phyloP scores from a whole-genome alignment of 345 rosid species.

The Excoecaria cochinchinensis region DNA sequence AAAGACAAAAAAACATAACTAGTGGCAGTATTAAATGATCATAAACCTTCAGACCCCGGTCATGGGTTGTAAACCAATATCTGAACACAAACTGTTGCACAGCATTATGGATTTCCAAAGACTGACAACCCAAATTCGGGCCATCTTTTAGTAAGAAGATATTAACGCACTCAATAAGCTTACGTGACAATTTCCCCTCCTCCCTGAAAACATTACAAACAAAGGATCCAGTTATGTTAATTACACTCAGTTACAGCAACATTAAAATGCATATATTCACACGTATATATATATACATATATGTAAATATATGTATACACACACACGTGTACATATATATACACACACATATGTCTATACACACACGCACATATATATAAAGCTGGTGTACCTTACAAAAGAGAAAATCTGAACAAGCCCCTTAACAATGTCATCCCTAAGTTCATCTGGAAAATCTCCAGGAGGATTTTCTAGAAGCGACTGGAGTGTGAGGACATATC shows the following conservation, averaged over 20 bases:
- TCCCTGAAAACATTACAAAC: slow-evolving; percentile 52
- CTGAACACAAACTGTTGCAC: slow-evolving; percentile 55
- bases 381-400: slow-evolving; percentile 49
- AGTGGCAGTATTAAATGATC: slow-evolving; percentile 9
- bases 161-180: slow-evolving; percentile 84
- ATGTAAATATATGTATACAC: too few relatives aligned
- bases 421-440: slow-evolving; percentile 57
- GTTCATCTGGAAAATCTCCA: slow-evolving; percentile 72
- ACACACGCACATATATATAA: slow-evolving; percentile 13
- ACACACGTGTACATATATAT: too few relatives aligned
- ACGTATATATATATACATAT: too few relatives aligned
- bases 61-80: slow-evolving; percentile 75
- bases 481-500: slow-evolving; percentile 63
- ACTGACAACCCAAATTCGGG: slow-evolving; percentile 72
- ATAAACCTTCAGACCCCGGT: slow-evolving; percentile 69
- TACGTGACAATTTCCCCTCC: slow-evolving; percentile 88
- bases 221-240: slow-evolving; percentile 20
- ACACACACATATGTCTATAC: not conserved
- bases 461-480: slow-evolving; percentile 84
- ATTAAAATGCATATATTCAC: too few relatives aligned
- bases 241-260: not conserved
- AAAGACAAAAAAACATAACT: slow-evolving; percentile 8
- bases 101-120: slow-evolving; percentile 67
- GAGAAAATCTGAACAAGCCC: slow-evolving; percentile 73
- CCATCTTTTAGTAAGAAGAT: slow-evolving; percentile 76